Base-by-base conservation (phyloP, 208 protist genomes). In the Acanthamoeba royreba region DNA sequence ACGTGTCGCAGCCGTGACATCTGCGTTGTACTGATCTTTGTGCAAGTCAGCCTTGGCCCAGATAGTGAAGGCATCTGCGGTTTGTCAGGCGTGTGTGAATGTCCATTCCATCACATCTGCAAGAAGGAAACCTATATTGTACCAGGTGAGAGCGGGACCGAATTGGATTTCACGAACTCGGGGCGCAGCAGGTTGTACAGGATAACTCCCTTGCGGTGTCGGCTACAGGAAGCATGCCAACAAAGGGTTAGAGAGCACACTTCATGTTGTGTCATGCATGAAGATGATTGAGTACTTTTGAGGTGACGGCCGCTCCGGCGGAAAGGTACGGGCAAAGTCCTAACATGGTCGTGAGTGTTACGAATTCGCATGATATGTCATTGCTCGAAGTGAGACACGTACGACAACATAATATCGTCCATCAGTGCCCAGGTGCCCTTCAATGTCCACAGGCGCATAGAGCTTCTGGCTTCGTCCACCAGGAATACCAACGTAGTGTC, bases 391-490 rank as follows among this genome's bases (percentile, higher is more conserved):
- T n/a, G n/a, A n/a, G n/a, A 22, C 17, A 83, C 35, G 58, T 85
- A 87, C 77, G 35, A 91, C 35, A n/a, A 91, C 85, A 35, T 91
- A 91, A 42, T 72, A 91, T 1, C 85, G 85, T 31, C 85, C 85
- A 72, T 91, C 85, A 3, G 63, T 77, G 1, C 63, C 63, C 28
- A 49, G 19, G 35, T 91, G 85, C 11, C 85, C 85, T 72, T 91
- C 85, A 38, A 91, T 91, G n/a, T 91, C 85, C 2, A 91, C 85
- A 0, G 85, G 85, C 3, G 53, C 85, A n/a, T 45, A 87, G 43
- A 87, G 43, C 42, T 87, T 87, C 9, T 87, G 35, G 46, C 46
- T 87, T 2, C 2, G 25, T 0, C 28, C 43, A 1, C 49, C 49
- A 19, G 77, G 77, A 11, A 87, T 38, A 0, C 77, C 77, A 15